These are phyloP conservation scores for Starmera dryadoides DNA, from an alignment of 805 yeast species.

Conservation along the genomic window DNA sequence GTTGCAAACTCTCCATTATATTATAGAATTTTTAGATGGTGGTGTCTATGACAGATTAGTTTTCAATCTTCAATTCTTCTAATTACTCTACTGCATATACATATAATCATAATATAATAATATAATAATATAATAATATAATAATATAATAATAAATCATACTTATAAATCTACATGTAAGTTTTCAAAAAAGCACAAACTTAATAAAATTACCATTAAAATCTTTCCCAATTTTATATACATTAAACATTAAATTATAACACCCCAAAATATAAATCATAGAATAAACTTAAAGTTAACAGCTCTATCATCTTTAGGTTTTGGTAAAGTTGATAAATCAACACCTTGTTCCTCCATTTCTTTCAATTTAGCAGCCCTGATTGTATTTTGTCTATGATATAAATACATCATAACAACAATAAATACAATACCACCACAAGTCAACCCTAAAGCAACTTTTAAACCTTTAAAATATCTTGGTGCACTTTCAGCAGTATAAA, in stretches of 20 bases:
- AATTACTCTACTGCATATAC: too few species aligned
- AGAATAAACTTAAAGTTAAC: conserved; percentile 2
- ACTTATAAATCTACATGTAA: too few species aligned
- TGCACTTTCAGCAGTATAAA: conserved; percentile 29
- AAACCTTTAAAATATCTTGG: conserved; percentile 30
- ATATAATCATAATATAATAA: too few species aligned
- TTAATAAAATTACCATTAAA: too few species aligned
- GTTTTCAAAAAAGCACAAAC: too few species aligned
- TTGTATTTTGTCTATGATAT: conserved; percentile 10
- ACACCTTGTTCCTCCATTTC: conserved; percentile 6
- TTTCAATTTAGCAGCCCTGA: conserved; percentile 6
- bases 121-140: too few species aligned
- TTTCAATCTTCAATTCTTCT: too few species aligned
- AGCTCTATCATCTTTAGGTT: conserved; percentile 19
- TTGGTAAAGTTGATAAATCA: conserved; percentile 3
- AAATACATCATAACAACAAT: conserved; percentile 12
- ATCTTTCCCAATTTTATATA: too few species aligned
- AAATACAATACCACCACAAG: conserved; percentile 16
- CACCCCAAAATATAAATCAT: not conserved
- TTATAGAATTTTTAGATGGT: conserved; percentile 32
- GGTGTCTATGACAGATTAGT: conserved; percentile 31
- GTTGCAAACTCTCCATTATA: conserved; percentile 36
- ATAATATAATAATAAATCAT: too few species aligned
- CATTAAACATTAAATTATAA: not conserved
- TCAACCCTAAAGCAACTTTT: conserved; percentile 12